Base-by-base conservation (phyloP, 169 alveolate genomes). In the Plasmodium fragile region DNA sequence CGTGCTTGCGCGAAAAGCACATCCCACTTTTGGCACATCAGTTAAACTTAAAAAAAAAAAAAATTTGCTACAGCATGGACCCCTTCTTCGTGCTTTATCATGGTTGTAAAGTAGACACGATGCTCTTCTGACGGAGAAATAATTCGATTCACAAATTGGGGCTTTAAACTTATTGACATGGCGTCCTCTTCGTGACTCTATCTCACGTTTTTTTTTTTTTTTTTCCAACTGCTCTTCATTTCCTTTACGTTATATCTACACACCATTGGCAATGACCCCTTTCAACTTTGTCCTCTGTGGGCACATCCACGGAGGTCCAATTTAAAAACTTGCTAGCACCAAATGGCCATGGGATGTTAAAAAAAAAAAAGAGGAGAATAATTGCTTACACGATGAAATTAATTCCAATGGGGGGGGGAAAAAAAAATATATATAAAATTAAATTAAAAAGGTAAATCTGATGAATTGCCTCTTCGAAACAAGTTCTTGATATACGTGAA, bases 381-480 rank as follows among this genome's bases (percentile, higher is more conserved):
- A 32, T 39, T 41, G 39, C 71, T 18, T 82, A 55, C 49, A 22
- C 39, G 8, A 39, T 16, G 83, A n/a, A n/a, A 45, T 53, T 49
- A 49, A 49, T 25, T 53, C 28, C 81, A n/a, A 59, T 13, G 36
- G 32, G 72, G 53, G 73, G 34, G 75, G 73, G 34, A 52, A 70
- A 59, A 52, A 79, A 65, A 6, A 22, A 18, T 1, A 79, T 18
- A 39, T 18, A 80, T 10, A 85, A 4, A 85, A 2, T 5, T 45
- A 89, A 30, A 22, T 92, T 92, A 83, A 82, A 92, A 92, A 16
- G 95, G 95, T 34, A 82, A 69, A 28, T 83, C 92, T 59, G 95
- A 83, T 25, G 95, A 80, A 83, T 92, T 82, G n/a, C 71, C 72
- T 83, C 81, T 72, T 18, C 87, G 43, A 39, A 82, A 83, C 72